Conservation (phyloP, 306 rosid genomes). For the Dalbergia oliveri region DNA sequence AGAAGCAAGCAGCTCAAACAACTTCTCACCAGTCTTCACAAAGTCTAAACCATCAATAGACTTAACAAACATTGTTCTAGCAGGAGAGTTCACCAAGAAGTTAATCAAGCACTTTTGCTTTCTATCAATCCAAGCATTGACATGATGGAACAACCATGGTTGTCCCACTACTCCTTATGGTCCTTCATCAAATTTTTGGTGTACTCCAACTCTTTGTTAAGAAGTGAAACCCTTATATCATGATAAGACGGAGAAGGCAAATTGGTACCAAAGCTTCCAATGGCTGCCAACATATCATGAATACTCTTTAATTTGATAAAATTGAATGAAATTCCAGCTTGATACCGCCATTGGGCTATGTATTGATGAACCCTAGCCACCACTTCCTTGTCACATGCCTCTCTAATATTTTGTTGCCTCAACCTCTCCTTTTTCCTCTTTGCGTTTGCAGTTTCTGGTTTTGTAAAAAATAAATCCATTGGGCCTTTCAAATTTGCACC, state of each 20-base stretch:
- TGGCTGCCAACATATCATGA: neutral
- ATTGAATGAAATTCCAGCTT: neutral
- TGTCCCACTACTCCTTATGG: too few relatives aligned
- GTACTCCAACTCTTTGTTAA: too few relatives aligned
- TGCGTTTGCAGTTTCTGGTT: neutral
- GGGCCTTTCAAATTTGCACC: too few relatives aligned
- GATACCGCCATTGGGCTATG: neutral
- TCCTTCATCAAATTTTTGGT: too few relatives aligned
- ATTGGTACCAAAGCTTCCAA: neutral
- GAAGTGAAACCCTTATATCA: neutral
- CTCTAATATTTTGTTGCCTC: neutral
- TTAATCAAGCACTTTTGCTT: too few relatives aligned
- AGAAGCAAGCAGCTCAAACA: neutral
- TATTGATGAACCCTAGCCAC: neutral
- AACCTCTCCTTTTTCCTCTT: neutral
- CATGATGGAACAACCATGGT: too few relatives aligned
- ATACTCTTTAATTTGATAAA: constrained; percentile 17
- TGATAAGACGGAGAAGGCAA: neutral
- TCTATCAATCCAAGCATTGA: too few relatives aligned
- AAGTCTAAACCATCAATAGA: too few relatives aligned
- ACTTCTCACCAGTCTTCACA: neutral
- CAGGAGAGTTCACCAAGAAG: too few relatives aligned
- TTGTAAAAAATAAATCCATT: too few relatives aligned
- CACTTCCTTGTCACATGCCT: neutral
- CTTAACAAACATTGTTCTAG: too few relatives aligned